Base-by-base conservation (phyloP, 2,329 filamentous ascomycete genomes). In the Cladosporium oxysporum region DNA sequence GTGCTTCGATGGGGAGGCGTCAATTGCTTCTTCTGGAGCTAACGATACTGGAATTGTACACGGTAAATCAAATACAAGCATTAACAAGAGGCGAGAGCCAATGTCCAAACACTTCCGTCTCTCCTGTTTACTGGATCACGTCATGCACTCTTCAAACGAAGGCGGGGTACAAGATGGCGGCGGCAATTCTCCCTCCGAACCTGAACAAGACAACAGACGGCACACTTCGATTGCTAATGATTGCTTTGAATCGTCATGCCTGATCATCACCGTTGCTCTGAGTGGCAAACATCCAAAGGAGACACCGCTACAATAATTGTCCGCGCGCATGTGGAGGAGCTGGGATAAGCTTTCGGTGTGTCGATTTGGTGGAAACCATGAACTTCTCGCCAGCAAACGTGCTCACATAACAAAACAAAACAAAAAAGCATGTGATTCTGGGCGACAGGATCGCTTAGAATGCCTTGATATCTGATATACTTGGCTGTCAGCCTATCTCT, bases 91-190 rank as follows among this genome's bases (percentile, higher is more conserved):
- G 18, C 52, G 28, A 55, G 18, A 31, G n/a, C 26, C 28, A 55
- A 53, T 53, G 23, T 53, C 26, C 12, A 55, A 55, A 33, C 52
- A 33, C 18, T 29, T 53, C 50, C 28, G 29, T 33, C 26, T 53
- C 50, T 53, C 50, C 50, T 55, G 52, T 31, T 55, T 55, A 55
- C 52, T 31, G 28, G 18, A 33, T n/a, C 52, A 55, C 52, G 52
- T 55, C 52, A 55, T 55, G n/a, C 29, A 33, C 10, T 33, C 52
- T 33, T n/a, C 52, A 33, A 53, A 21, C 29, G 52, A 55, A 10
- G 28, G 52, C 52, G 52, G 52, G 52, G 52, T 55, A 55, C 28
- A 3, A 23, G 18, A 31, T 55, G 28, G 52, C 52, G 28, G 52
- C 52, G 52, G 52, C 52, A 33, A 31, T 55, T 55, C 52, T 31